Conservation (phyloP, 176 grass and related monocot species). For the Coix lacrymajobi region DNA sequence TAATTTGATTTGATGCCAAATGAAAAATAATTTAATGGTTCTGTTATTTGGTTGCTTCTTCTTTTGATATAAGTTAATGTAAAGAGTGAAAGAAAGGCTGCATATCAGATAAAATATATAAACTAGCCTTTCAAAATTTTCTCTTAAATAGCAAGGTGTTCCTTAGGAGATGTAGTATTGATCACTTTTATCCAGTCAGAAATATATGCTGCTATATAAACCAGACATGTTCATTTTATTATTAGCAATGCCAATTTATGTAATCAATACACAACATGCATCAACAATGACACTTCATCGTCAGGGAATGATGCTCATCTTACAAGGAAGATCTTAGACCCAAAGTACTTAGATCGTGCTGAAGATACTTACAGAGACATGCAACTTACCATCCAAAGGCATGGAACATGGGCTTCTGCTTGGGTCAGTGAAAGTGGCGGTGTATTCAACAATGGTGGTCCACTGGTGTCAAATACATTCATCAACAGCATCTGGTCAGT, state of each 20-base stretch:
- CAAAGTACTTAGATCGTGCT: constrained; percentile 48
- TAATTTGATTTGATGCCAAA: not conserved
- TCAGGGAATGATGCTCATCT: constrained; percentile 58
- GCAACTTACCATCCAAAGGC: constrained; percentile 67
- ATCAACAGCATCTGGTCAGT: constrained; percentile 67
- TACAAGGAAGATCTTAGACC: constrained; percentile 59
- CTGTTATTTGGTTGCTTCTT: not conserved
- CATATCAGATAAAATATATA: not conserved
- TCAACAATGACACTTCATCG: not conserved
- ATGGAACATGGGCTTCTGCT: constrained; percentile 61
- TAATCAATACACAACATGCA: not conserved
- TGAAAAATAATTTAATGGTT: not conserved
- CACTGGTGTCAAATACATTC: constrained; percentile 62
- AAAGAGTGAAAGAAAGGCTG: not conserved
- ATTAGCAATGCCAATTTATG: not conserved
- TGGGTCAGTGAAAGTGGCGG: constrained; percentile 82
- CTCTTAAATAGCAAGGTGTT: not conserved
- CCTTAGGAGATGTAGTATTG: not conserved
- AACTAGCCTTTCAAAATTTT: not conserved
- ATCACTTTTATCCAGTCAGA: not conserved
- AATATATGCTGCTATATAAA: not conserved
- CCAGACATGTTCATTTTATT: not conserved
- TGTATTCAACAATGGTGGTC: constrained; percentile 66
- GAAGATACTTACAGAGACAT: constrained; percentile 57
- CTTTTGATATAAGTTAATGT: not conserved